Evolutionary conservation across 225 moss, liverwort and hornwort genomes (phyloP).

Genomic region (Neckera pumila): DNA sequence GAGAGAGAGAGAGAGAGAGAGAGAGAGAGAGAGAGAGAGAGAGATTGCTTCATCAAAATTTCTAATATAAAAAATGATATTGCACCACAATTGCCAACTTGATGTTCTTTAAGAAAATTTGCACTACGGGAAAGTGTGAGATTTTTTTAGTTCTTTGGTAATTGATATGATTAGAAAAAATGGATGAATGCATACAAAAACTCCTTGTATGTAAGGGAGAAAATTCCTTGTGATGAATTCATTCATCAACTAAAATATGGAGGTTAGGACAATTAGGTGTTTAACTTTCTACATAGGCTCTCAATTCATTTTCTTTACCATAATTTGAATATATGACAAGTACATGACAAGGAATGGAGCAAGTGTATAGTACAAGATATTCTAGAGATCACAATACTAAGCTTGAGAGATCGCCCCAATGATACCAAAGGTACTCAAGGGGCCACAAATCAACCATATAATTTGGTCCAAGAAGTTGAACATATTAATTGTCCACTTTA

Average conservation of each 20-base stretch:
- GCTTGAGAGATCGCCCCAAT: neutral
- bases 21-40: no score
- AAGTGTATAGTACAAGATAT: neutral
- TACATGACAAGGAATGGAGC: neutral
- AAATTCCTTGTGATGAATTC: no score
- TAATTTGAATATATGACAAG: neutral
- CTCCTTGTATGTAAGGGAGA: neutral
- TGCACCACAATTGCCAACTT: neutral
- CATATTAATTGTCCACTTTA: no score
- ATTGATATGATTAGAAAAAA: neutral
- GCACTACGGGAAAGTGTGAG: neutral
- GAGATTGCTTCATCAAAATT: neutral
- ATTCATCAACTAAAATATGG: neutral
- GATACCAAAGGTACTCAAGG: no score
- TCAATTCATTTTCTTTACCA: neutral
- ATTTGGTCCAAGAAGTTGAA: no score
- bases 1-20: no score
- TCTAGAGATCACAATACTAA: neutral
- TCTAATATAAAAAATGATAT: neutral
- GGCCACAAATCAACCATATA: no score
- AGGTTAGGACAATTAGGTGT: neutral
- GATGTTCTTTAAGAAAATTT: neutral
- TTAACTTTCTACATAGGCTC: neutral
- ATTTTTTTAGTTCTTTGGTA: neutral
- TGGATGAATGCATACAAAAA: neutral